Percentiles rank a stretch among this genome's conserved stretches.
Conservation (phyloP, 345 rosid species). For the Gynandropsis gynandra region DNA sequence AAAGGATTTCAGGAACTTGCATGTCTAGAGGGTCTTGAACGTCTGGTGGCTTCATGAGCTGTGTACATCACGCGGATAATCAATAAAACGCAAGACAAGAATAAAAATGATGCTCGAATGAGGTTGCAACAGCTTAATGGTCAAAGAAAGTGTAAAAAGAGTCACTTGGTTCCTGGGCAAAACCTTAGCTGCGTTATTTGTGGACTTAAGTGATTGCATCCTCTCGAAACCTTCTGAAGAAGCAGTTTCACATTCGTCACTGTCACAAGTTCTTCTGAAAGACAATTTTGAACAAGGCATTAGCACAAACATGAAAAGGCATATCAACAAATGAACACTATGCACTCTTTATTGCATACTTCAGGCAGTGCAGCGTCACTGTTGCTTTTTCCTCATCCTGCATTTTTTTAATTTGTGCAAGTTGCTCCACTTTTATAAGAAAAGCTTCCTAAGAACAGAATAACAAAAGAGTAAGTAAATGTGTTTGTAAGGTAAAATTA, state of each 20-base stretch:
- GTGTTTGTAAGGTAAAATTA: conserved; percentile 4
- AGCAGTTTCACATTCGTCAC: conserved; percentile 22
- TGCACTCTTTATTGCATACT: conserved; percentile 32
- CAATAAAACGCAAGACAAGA: conserved; percentile 12
- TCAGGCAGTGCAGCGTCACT: conserved; percentile 60
- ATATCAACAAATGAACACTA: conserved; percentile 17
- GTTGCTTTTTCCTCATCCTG: conserved; percentile 72
- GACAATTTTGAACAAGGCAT: conserved; percentile 11
- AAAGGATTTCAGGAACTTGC: conserved; percentile 51
- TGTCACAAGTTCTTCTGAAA: conserved; percentile 33
- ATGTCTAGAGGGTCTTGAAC: conserved; percentile 31
- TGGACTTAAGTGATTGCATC: conserved; percentile 48
- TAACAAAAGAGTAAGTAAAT: not conserved
- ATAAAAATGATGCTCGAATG: not conserved
- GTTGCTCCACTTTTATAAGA: conserved; percentile 48
- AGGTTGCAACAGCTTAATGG: not conserved
- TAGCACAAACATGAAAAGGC: conserved; percentile 15
- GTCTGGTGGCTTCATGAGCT: conserved; percentile 39
- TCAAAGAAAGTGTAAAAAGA: not conserved
- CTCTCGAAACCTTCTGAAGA: conserved; percentile 35
- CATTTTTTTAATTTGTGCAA: conserved; percentile 61
- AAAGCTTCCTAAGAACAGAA: conserved; percentile 43
- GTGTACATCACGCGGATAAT: conserved; percentile 11
- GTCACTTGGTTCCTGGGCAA: conserved; percentile 18
- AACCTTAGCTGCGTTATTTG: conserved; percentile 45